Evolutionary conservation across 495 filamentous ascomycete genomes (phyloP), one percentile per base, ranked within the genome.

Genomic region (Aspergillus homomorphus): DNA sequence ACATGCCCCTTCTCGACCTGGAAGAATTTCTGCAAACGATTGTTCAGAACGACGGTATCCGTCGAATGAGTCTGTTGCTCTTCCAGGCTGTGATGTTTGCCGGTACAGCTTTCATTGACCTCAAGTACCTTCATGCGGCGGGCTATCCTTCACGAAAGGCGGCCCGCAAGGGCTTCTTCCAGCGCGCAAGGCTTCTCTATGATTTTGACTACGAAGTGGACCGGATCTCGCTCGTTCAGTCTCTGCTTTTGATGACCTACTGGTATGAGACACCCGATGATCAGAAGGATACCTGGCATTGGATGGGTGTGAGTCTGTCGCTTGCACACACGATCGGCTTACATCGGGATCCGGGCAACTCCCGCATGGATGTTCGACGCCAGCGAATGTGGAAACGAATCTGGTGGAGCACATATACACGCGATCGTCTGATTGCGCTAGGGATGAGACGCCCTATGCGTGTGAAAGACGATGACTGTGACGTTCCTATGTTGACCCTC

Each of bases 401-500:
- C 55, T 96, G 91, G 92, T 96, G 92, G 92, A 92, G 89, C 49
- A 91, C 88, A 56, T 94, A 92, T 64, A 94, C 93, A 80, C 85
- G 91, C 44, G 92, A 96, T 72, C 88, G 90, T 44, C 73, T 95
- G 33, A 88, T 96, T 57, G 92, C 92, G 5, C 70, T 96, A 19
- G 92, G 91, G 38, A 95, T 96, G 91, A 83, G 92, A 52, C 83
- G 91, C 58, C 92, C 91, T 10, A 92, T 90, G 59, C 79, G 91
- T 44, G 90, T 96, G 71, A 94, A 95, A 79, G 85, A 88, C 61
- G 88, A 92, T 61, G 90, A 96, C 69, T 94, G 86, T 67, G 88
- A 95, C 63, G 91, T 96, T 53, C 89, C 91, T 0, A 92, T 94
- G 90, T 75, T 96, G 54, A 84, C 80, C 18, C 76, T 91, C 54